phyloP scores from a whole-genome alignment of 1,139 yeast species.

The Kodamaea sp. region DNA sequence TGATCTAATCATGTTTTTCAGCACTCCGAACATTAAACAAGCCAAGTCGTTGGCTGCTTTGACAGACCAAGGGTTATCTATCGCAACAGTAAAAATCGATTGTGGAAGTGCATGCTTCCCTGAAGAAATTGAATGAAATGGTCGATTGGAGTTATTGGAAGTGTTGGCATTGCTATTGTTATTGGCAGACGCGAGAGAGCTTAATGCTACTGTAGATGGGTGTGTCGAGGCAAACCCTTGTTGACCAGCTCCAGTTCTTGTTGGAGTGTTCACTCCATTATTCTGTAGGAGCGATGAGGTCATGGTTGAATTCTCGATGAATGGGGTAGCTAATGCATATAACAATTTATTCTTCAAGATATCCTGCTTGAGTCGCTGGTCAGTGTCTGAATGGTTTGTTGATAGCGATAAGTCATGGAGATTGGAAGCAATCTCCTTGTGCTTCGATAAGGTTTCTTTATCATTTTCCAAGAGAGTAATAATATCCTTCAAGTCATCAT shows the following conservation, averaged over 20 bases:
- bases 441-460: conserved; percentile 27
- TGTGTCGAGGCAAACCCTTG: conserved; percentile 10
- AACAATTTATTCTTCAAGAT: conserved; percentile 53
- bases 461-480: conserved; percentile 44
- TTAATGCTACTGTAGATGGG: conserved; percentile 33
- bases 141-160: conserved; percentile 31
- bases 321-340: conserved; percentile 75
- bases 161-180: conserved; percentile 8
- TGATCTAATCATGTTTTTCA: conserved; percentile 61
- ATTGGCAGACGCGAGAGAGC: conserved; percentile 18
- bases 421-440: conserved; percentile 50
- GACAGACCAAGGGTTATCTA: conserved; percentile 76
- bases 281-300: conserved; percentile 39
- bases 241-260: conserved; percentile 10
- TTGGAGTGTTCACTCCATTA: conserved; percentile 13
- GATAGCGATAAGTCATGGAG: conserved; percentile 58
- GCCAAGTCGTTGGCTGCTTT: conserved; percentile 90
- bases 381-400: conserved; percentile 23
- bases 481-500: conserved; percentile 46
- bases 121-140: conserved; percentile 62
- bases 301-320: conserved; percentile 55
- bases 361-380: conserved; percentile 34
- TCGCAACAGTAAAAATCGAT: conserved; percentile 80
- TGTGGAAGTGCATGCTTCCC: conserved; percentile 72
- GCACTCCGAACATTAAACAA: conserved; percentile 81